Evolutionary conservation across 2,329 filamentous ascomycete species (phyloP).

Genomic region (Fusarium graminum): DNA sequence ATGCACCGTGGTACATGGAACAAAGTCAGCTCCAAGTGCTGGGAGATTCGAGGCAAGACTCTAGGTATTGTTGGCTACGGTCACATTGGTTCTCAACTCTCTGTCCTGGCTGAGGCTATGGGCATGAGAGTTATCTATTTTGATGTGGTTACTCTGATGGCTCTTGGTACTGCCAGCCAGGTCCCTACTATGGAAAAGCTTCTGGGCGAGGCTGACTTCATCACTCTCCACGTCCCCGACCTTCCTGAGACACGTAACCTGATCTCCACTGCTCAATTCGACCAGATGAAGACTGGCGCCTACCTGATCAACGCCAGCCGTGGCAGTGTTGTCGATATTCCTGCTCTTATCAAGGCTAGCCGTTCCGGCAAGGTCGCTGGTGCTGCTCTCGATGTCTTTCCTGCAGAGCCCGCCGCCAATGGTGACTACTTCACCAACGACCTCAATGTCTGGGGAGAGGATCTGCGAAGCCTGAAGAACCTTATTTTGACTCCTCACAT

Average conservation of each 20-base stretch:
- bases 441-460: constrained; percentile 87
- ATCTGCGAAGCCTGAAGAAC: constrained; percentile 88
- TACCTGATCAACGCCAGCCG: constrained; percentile 98
- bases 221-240: constrained; percentile 95
- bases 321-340: constrained; percentile 93
- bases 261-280: constrained; percentile 83
- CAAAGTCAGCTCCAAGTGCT: constrained; percentile 96
- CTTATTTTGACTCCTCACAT: constrained; percentile 97
- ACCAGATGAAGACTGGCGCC: constrained; percentile 90
- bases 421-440: constrained; percentile 92
- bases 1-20: constrained; percentile 97
- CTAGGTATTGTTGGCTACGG: constrained; percentile 97
- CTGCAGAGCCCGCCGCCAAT: constrained; percentile 92
- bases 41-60: constrained; percentile 98
- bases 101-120: constrained; percentile 95
- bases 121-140: constrained; percentile 99
- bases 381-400: constrained; percentile 96
- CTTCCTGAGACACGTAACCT: constrained; percentile 92
- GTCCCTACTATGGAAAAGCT: constrained; percentile 82
- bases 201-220: constrained; percentile 85
- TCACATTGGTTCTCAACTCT: constrained; percentile 96
- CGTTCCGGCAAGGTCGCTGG: constrained; percentile 88
- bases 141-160: constrained; percentile 94
- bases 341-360: constrained; percentile 89
- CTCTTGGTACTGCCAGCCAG: constrained; percentile 87